Evolutionary conservation across 2,329 filamentous ascomycete species (phyloP), one percentile per base, ranked within the genome.

Genomic region (Xylaria sp.): DNA sequence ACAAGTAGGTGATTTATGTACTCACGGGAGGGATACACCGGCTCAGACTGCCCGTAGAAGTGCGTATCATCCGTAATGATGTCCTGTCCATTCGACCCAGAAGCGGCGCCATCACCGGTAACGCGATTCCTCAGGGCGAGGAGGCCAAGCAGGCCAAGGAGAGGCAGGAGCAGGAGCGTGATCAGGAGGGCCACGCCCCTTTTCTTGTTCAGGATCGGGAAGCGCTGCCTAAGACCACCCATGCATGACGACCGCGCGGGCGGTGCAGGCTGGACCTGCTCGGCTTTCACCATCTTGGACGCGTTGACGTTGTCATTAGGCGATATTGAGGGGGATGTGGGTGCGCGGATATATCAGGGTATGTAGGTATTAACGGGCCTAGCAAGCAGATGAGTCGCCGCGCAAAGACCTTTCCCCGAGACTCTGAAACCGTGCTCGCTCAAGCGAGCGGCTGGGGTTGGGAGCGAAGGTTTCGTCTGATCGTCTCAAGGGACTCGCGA

Each of bases 1-100:
- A 16, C 4, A 7, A 29, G 16, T 48, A 7, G 22, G 5, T 17
- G 26, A 20, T 2, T 2, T 37, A 16, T 19, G 16, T 37, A 72
- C 78, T 66, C 62, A 81, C 78, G 79, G 7, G 79, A 78, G 4
- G 79, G 79, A 59, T 82, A 81, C 0, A 81, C 75, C 0, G 77
- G 72, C 22, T 77, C 76, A 7, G 78, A 81, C 58, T 75, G 69
- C 37, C 79, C 79, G 51, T 80, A 81, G 48, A 83, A 82, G 52
- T 72, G 71, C 0, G 66, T 57, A 57, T 82, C 76, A 39, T 72
- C 68, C 3, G 62, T 70, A 48, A 80, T 75, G 24, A 63, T 52
- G 48, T 65, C 56, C 7, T 50, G 29, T 17, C 43, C 49, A 19
- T 44, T 48, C 19, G 49, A 38, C 5, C 42, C 42, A 9, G 49